Evolutionary conservation across 176 grass and related monocot genomes (phyloP).

Genomic region (Bolboschoenus planiculmis): DNA sequence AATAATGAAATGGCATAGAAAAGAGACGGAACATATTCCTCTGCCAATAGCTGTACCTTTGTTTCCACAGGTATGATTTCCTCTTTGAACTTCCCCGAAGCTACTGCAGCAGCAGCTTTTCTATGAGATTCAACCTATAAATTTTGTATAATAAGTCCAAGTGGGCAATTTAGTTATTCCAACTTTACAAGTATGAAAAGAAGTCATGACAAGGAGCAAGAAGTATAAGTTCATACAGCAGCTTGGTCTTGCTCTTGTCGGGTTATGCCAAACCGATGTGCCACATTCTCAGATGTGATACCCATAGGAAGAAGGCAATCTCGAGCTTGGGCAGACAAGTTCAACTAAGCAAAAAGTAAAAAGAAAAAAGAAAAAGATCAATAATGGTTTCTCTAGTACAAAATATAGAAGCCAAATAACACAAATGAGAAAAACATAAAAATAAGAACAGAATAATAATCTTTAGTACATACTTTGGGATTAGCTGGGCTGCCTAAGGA

Average conservation of each 20-base stretch:
- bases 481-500: constrained; percentile 31
- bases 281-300: constrained; percentile 91
- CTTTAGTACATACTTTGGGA: constrained; percentile 54
- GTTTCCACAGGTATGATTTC: constrained; percentile 85
- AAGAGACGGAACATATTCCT: neutral
- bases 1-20: neutral
- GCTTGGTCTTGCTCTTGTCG: constrained; percentile 75
- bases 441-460: neutral
- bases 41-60: constrained; percentile 38
- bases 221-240: constrained; percentile 42
- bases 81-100: constrained; percentile 83
- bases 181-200: neutral
- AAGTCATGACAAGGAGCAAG: neutral
- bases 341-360: constrained; percentile 39
- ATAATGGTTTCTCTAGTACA: constrained; percentile 23
- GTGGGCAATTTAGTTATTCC: neutral
- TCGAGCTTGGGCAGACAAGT: constrained; percentile 75
- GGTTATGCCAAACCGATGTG: constrained; percentile 70
- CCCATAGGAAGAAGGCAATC: constrained; percentile 96
- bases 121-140: constrained; percentile 93
- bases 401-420: neutral
- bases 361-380: constrained; percentile 17
- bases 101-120: constrained; percentile 56
- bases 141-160: constrained; percentile 22
- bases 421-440: neutral